Evolutionary conservation across 306 rosid genomes (phyloP).

Genomic region (Cicer chorassanicum): DNA sequence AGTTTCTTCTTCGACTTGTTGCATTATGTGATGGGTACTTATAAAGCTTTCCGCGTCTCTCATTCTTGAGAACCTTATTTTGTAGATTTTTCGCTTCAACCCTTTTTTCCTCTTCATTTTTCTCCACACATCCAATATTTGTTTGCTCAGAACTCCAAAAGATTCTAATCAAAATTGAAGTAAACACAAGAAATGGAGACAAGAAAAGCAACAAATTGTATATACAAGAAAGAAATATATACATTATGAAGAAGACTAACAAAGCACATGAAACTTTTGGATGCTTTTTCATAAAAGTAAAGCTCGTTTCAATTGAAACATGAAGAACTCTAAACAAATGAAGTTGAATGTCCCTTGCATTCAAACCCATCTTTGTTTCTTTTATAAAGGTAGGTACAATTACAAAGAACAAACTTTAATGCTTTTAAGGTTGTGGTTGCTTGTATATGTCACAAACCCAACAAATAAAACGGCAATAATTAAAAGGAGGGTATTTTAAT

Average conservation of each 20-base stretch:
- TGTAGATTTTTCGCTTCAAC: slow-evolving; percentile 20
- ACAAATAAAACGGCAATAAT: slow-evolving; percentile 10
- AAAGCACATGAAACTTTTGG: slow-evolving; percentile 55
- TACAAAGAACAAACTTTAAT: slow-evolving; percentile 20
- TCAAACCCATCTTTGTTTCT: slow-evolving; percentile 66
- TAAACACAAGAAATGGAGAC: slow-evolving; percentile 65
- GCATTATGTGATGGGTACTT: slow-evolving; percentile 44
- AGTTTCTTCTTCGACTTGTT: slow-evolving; percentile 65
- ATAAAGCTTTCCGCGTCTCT: slow-evolving; percentile 38
- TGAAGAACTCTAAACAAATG: slow-evolving; percentile 52
- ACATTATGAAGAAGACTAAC: slow-evolving; percentile 49
- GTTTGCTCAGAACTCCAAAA: slow-evolving; percentile 79
- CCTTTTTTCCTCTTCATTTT: slow-evolving; percentile 25
- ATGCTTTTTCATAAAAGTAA: slow-evolving; percentile 53
- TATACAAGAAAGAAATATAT: slow-evolving; percentile 59
- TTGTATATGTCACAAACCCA: slow-evolving; percentile 20
- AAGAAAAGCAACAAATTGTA: slow-evolving; percentile 56
- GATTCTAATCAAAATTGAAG: slow-evolving; percentile 57
- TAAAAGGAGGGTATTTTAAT: slow-evolving; percentile 15
- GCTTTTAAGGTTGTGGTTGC: slow-evolving; percentile 17
- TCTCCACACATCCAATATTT: slow-evolving; percentile 14
- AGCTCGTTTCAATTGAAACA: slow-evolving; percentile 45
- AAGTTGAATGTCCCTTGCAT: slow-evolving; percentile 56
- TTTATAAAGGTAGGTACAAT: slow-evolving; percentile 2
- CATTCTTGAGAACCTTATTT: neutral